Base-by-base conservation (phyloP, 768 basidiomycete species). In the Lactarius trivialis region DNA sequence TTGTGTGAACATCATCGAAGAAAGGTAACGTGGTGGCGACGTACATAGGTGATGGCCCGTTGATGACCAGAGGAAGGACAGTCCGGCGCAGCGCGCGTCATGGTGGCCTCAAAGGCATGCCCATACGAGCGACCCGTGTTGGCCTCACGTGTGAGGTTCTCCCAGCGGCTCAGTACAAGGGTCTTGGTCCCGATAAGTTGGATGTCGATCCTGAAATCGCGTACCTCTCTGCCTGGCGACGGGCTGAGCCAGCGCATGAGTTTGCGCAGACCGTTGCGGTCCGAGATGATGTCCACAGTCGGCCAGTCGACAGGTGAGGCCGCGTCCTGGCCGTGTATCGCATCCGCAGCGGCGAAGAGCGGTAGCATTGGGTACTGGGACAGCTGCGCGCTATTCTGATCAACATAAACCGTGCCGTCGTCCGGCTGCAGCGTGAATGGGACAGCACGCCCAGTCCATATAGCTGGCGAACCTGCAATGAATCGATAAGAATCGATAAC, bases 191-290 rank as follows among this genome's bases (percentile, higher is more conserved):
- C 86, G 0, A 77, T 79, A 19, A 88, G 74, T 69, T 91, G 83
- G 4, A 84, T 63, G 60, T 92, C 88, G 64, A 92, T 87, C 21
- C 89, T 76, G 68, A 91, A 92, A 58, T 82, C 79, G 14, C 73
- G 69, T n/a, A 68, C 63, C 11, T 72, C 73, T 28, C 72, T 75
- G 19, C 68, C 70, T 21, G 36, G 15, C 0, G 62, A 55, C 0
- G 62, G 62, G 24, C 14, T 59, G 21, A 80, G 75, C 84, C 83
- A 87, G 30, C 83, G 76, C 24, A 84, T 68, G 43, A 90, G 73
- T 70, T 86, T 88, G 30, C 87, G 78, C 17, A 89, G 73, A 28
- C 76, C 77, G 67, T 89, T 89, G 32, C 89, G 78, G 68, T 89
- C 87, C 0, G 85, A 83, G 63, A 89, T 73, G 49, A 77, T 51